A percentile compares a stretch with the other conserved stretches of the same genome.
phyloP scores from a whole-genome alignment of 2,329 filamentous ascomycete species.

The Talaromyces funiculosus region DNA sequence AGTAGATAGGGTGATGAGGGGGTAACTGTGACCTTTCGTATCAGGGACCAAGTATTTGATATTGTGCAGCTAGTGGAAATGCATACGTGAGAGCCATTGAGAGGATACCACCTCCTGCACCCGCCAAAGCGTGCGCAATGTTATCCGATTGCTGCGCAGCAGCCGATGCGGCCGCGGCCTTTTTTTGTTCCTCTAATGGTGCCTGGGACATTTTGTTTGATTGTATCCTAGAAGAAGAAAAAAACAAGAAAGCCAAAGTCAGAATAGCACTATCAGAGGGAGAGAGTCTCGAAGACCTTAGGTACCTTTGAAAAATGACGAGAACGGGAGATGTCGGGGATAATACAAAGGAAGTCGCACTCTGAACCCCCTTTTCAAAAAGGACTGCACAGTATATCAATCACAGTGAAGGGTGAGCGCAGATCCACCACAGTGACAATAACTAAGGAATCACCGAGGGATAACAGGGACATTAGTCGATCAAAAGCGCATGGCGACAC shows the following conservation, averaged over 20 bases:
- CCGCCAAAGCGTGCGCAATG: constrained; percentile 89
- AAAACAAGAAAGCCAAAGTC: neutral
- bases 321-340: neutral
- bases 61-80: neutral
- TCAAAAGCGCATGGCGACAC: neutral
- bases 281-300: neutral
- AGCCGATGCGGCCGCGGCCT: constrained; percentile 49
- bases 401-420: neutral
- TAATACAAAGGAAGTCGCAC: neutral
- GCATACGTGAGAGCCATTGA: constrained; percentile 90
- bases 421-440: neutral
- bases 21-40: constrained; percentile 59
- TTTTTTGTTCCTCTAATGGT: constrained; percentile 32
- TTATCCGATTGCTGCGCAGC: constrained; percentile 86
- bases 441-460: neutral
- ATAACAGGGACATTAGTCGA: neutral
- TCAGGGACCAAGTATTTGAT: neutral
- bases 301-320: neutral
- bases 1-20: constrained; percentile 93
- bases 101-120: constrained; percentile 85
- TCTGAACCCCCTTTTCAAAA: neutral
- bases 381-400: neutral
- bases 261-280: neutral
- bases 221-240: neutral
- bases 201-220: constrained; percentile 35